Base-by-base conservation (phyloP, 257 asterid genomes). In the Scutellaria galericulata region DNA sequence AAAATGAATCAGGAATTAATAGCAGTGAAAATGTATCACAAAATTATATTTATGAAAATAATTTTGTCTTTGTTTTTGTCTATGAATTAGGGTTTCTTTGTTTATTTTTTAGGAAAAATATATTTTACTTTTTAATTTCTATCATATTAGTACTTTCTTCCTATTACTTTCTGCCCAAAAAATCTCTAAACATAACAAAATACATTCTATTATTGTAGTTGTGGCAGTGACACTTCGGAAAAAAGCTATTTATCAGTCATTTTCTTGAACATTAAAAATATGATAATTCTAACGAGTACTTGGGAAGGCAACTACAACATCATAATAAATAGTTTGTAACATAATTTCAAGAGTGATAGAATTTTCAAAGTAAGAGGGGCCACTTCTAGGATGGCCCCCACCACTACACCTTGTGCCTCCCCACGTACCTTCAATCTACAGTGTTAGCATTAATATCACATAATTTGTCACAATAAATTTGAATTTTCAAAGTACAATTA, bases 281-380 rank as follows among this genome's bases (percentile, higher is more conserved):
- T 12, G 5, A 48, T 40, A 13, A 59, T 40, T 67, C 12, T 31
- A 54, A 12, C 40, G 56, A 67, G 78, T 55, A 65, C 66, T 45
- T 55, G 68, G 46, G 31, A 74, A 74, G 78, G 61, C 68, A 74
- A 64, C 78, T 46, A 44, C 48, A 47, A 66, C 67, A 67, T 56
- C 40, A 47, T 66, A 47, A 12, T 57, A 55, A 65, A 44, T 64
- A 55, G 46, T 44, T 56, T 64, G 61, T 18, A 44, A 31, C 57
- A 6, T 46, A 48, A 61, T 22, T 18, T 24, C 27, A 47, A 39
- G 22, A 52, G 77, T 51, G 65, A 61, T 55, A 27, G 72, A 57
- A 47, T 55, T 14, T 65, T 74, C 73, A 74, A 74, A 72, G 57
- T 65, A 11, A 57, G 56, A 24, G 66, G 58, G 68, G n/a, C 59